Evolutionary conservation across 345 rosid species (phyloP).

Genomic region (Dimocarpus longan): DNA sequence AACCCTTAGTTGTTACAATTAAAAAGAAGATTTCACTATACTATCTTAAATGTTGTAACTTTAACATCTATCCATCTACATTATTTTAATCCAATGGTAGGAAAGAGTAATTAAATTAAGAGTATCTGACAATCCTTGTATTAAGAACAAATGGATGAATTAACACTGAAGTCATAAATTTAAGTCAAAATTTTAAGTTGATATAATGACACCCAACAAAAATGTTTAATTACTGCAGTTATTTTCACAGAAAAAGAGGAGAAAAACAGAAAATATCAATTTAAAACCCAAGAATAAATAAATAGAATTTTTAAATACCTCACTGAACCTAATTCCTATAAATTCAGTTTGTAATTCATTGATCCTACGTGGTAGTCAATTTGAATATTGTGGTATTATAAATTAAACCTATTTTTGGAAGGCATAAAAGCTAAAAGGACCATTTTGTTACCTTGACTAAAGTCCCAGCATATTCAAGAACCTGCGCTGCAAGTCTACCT

Average conservation of each 20-base stretch:
- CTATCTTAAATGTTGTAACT: not conserved
- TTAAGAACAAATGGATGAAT: not conserved
- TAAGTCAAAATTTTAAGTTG: not conserved
- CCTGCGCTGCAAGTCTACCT: slow-evolving; percentile 87
- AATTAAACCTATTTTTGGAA: not conserved
- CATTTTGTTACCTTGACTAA: slow-evolving; percentile 66
- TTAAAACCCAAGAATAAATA: not conserved
- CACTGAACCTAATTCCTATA: not conserved
- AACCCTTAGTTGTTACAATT: not conserved
- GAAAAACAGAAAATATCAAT: not conserved
- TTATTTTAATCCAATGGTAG: not conserved
- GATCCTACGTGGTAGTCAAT: not conserved
- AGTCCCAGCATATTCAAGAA: slow-evolving; percentile 79
- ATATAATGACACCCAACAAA: not conserved
- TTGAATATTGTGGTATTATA: not conserved
- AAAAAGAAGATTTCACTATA: not conserved
- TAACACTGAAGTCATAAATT: not conserved
- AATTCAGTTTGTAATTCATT: not conserved
- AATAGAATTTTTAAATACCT: not conserved
- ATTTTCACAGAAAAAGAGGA: not conserved
- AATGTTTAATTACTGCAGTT: not conserved
- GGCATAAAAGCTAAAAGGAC: slow-evolving; percentile 3
- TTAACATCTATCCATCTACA: not conserved
- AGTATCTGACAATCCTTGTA: not conserved
- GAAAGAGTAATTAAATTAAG: not conserved